Conservation (phyloP, 768 basidiomycete genomes). For the Panaeolus papilionaceus region DNA sequence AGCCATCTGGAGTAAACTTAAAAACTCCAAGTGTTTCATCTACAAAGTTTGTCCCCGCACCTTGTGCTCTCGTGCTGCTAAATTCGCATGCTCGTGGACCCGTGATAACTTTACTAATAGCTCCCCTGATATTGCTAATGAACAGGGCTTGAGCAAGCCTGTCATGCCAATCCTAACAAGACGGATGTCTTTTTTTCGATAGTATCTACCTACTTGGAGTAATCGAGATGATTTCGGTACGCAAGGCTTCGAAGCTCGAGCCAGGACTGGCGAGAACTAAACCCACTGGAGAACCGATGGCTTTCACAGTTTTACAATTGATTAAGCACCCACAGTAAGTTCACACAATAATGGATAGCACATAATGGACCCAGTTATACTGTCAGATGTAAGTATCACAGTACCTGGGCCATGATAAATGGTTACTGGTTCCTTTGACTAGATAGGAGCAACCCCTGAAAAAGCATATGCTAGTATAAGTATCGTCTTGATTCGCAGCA, state of each 20-base stretch:
- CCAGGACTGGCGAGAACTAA: too few species aligned
- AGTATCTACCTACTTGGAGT: not conserved
- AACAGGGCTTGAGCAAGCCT: not conserved
- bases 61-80: not conserved
- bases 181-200: not conserved
- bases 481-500: too few species aligned
- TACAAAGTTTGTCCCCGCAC: not conserved
- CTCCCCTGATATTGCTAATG: not conserved
- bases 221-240: not conserved
- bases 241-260: too few species aligned
- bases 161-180: not conserved
- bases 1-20: not conserved
- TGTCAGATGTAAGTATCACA: not conserved
- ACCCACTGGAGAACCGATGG: not conserved
- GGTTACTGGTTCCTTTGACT: not conserved
- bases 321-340: not conserved
- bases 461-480: not conserved
- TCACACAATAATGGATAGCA: too few species aligned
- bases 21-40: constrained; percentile 11
- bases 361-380: not conserved
- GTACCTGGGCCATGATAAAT: not conserved
- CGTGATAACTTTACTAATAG: not conserved
- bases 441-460: not conserved
- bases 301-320: not conserved
- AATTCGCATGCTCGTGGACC: constrained; percentile 10